Conservation (phyloP, 192 early-diverging fungal genomes). For the Backusella macrospora region DNA sequence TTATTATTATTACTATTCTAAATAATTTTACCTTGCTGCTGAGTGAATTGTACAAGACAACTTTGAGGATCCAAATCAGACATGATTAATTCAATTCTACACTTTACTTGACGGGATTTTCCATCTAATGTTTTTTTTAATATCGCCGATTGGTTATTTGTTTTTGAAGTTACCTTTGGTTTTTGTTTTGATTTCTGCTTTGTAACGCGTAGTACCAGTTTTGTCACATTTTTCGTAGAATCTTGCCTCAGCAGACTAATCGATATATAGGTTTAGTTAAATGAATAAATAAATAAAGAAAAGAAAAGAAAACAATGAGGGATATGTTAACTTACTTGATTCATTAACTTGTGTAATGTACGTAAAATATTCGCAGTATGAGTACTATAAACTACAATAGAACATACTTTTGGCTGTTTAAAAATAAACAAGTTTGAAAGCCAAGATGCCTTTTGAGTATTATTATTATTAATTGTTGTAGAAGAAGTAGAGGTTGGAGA, state of each 20-base stretch:
- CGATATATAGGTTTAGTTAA: not conserved
- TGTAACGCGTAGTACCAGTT: slow-evolving; percentile 23
- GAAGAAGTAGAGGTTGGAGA: not conserved
- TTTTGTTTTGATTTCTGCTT: slow-evolving; percentile 33
- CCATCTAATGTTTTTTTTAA: not conserved
- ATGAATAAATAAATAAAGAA: slow-evolving; percentile 6
- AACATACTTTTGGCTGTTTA: slow-evolving; percentile 37
- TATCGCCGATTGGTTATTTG: not conserved
- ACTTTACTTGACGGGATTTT: slow-evolving; percentile 34
- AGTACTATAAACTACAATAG: slow-evolving; percentile 14
- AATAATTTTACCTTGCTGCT: slow-evolving; percentile 27
- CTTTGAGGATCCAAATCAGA: slow-evolving; percentile 7
- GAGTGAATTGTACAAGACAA: slow-evolving; percentile 29
- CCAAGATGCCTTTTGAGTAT: slow-evolving; percentile 27
- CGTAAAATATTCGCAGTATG: slow-evolving; percentile 20
- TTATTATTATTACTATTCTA: not conserved
- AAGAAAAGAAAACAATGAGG: not conserved
- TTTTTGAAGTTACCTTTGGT: not conserved
- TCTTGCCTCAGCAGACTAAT: slow-evolving; percentile 16
- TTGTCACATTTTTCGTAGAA: slow-evolving; percentile 35
- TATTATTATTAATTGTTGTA: not conserved
- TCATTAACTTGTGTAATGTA: slow-evolving; percentile 25
- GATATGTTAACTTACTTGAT: slow-evolving; percentile 11
- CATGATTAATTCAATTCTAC: slow-evolving; percentile 25
- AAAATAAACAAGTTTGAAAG: slow-evolving; percentile 32